Base-by-base conservation (phyloP, 2,329 filamentous ascomycete genomes). In the Emericellopsis atlantica region DNA sequence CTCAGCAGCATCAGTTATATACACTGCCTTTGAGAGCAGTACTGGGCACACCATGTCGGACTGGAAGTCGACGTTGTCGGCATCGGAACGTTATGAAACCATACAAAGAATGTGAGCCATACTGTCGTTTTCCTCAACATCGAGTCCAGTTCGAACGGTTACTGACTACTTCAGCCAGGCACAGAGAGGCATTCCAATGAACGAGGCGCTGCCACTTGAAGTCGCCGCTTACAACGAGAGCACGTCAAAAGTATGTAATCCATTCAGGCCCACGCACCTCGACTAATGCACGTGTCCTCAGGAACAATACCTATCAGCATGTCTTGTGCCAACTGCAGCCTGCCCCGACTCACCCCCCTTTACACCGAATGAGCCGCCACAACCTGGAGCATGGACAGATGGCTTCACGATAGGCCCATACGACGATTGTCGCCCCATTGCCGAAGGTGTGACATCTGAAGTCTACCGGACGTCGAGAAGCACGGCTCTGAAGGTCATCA, bases 401-500 rank as follows among this genome's bases (percentile, higher is more conserved):
- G 68, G 66, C 9, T 56, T 70, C 34, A 56, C 57, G 26, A 78
- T 81, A 43, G 77, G 76, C 8, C 23, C 56, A 5, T 79, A 78
- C 47, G 36, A 47, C 15, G 59, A 68, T 44, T 82, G 78, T 53
- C 59, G 62, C 22, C 69, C 70, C 48, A 53, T 81, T n/a, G 67
- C 68, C 36, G 66, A 67, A 46, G 92, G 92, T 16, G 67, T 90
- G 11, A 92, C 87, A 46, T 92, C 90, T 15, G 76, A 81, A 42
- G 79, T 98, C 39, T 96, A 89, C 64, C 81, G 81, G 50, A 79
- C 79, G 33, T 62, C 57, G 18, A 51, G 62, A 40, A 64, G 66
- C 39, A 29, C 26, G 12, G 92, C 90, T 2, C 66, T 98, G 38
- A 98, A 98, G 57, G 79, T 95, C 44, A 94, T 92, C 31, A 79